Base-by-base conservation (phyloP, 306 rosid species). In the Biancaea sappan region DNA sequence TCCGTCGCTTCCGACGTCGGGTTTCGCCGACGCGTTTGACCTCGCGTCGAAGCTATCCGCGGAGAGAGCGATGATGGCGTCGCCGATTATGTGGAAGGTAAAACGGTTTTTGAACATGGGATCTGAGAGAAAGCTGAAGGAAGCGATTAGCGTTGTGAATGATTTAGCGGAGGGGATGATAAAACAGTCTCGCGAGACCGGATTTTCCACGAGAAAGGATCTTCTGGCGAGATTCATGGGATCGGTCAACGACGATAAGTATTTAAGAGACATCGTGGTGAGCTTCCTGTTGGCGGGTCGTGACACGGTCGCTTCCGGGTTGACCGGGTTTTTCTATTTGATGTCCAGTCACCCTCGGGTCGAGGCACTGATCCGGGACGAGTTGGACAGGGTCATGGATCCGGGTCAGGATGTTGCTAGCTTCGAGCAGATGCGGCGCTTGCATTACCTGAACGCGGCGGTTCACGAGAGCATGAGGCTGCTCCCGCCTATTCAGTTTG, bases 211-310 rank as follows among this genome's bases (percentile, higher is more conserved):
- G 0, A 57, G 83, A 1, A 77, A 85, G 0, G 97, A 94, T 62
- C 91, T 94, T 41, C 84, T 94, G 2, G 87, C 97, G 4, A 76
- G 96, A 2, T 94, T 94, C 78, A 94, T 94, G 97, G 80, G 77
- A 0, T 78, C 86, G 1, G 67, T 81, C 0, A 53, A 88, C 52
- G 97, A 94, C 58, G 92, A 94, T 21, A 2, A 26, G n/a, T 91
- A 87, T 22, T 68, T 94, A 0, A 62, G 96, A n/a, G 98, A 94
- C 75, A 91, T 94, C 0, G 90, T 91, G 0, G 84, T 94, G 0
- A 91, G 93, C 82, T 91, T 94, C 58, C 80, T 91, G 0, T 66
- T 94, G 57, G 98, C 98, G 0, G 98, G 98, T 0, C 86, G 98
- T 2, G 98, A 94, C 77, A 94, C 98, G 0, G 80, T 91, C 2